Evolutionary conservation across 169 alveolate genomes (phyloP), one percentile per base, ranked within the genome.

Genomic region (Neospora caninum): DNA sequence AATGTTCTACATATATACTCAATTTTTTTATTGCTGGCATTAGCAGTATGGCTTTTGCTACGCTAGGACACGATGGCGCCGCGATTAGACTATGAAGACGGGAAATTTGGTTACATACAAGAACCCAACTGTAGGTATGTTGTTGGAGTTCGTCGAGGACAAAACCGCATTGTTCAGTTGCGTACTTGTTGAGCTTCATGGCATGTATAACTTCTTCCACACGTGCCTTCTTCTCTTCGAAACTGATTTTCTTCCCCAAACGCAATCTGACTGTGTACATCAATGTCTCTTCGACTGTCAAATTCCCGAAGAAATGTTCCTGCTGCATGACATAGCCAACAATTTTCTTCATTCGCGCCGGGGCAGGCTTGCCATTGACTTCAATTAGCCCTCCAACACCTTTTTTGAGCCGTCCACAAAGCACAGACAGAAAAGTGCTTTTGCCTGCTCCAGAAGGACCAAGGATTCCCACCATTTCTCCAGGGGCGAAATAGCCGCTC

Each of bases 361-460:
- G 43, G 43, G 89, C 22, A 13, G 80, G 84, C 67, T 80, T 38
- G 1, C 95, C 93, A 29, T 92, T 92, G 67, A 58, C 36, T 86
- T 49, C 53, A 34, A 92, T 36, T 38, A 20, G 38, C 29, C 95
- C 95, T 34, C 69, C 25, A 4, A 92, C 95, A 0, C 92, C 86
- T 25, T 22, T 58, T 34, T 31, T n/a, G 64, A 70, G 36, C n/a
- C 96, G 43, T 41, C 92, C 88, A 22, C 98, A 96, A 22, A 98
- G 89, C 38, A 97, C 93, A 92, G 98, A 98, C 95, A 98, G 94
- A 42, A 98, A 94, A 0, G 99, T 98, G 38, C 99, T 98, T 96
- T 98, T 98, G 27, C 99, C 99, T 31, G 98, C 97, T 18, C 99
- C 99, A 82, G 97, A 94, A 34, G 98, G 96, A 20, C 98, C 98